These are phyloP conservation scores for Trifolium pratense DNA, from an alignment of 306 rosid species.

Conservation along the genomic window DNA sequence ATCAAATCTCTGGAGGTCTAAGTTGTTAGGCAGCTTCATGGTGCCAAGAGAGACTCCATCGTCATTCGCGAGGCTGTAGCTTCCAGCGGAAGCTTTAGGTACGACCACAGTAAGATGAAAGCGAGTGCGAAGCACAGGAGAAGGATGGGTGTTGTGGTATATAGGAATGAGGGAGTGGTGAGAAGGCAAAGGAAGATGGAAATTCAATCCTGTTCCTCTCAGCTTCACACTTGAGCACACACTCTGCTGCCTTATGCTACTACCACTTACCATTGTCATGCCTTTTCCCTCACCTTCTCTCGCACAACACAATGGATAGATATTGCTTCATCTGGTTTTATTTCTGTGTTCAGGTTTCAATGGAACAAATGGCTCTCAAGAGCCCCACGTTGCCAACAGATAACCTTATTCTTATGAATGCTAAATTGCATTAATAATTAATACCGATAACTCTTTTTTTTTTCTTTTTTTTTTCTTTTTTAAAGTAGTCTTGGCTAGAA, in stretches of 20 bases:
- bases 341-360: background rate
- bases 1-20: constrained; percentile 70
- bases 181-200: constrained; percentile 41
- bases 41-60: constrained; percentile 89
- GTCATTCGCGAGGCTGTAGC: constrained; percentile 36
- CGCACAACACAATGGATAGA: background rate
- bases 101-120: constrained; percentile 29
- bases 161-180: constrained; percentile 22
- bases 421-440: no score
- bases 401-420: no score
- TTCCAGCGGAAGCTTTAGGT: constrained; percentile 55
- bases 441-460: no score
- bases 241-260: constrained; percentile 46
- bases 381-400: constrained; percentile 8
- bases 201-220: constrained; percentile 26
- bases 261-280: constrained; percentile 53
- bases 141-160: constrained; percentile 15
- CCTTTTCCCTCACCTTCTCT: background rate
- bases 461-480: no score
- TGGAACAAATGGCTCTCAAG: constrained; percentile 17
- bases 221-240: constrained; percentile 20
- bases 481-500: no score
- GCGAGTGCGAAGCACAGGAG: constrained; percentile 35
- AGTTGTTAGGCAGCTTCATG: constrained; percentile 67
- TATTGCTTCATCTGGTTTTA: background rate